Evolutionary conservation across 371 early-diverging fungal species (phyloP).

Genomic region (Funneliformis caledonium): DNA sequence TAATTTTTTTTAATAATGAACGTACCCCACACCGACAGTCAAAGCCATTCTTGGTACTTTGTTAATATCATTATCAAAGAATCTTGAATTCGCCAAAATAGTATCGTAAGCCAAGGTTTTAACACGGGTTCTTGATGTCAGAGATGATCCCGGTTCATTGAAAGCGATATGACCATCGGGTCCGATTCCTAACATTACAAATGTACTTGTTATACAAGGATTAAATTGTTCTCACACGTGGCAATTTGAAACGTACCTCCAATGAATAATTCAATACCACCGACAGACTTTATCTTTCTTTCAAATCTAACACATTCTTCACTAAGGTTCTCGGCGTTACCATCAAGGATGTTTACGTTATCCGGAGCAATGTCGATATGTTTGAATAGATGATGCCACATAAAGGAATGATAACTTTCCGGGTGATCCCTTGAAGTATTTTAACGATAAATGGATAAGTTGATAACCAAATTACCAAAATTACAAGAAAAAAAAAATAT

Average conservation of each 20-base stretch:
- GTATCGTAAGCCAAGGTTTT: constrained; percentile 92
- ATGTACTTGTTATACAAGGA: neutral
- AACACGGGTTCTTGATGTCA: constrained; percentile 83
- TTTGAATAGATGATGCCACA: constrained; percentile 85
- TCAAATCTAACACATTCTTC: constrained; percentile 81
- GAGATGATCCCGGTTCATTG: constrained; percentile 90
- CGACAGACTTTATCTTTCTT: constrained; percentile 73
- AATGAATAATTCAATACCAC: constrained; percentile 85
- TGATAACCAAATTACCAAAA: too few relatives aligned
- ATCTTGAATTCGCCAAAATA: constrained; percentile 86
- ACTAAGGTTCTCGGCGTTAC: constrained; percentile 82
- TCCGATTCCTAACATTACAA: constrained; percentile 62
- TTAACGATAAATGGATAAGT: too few relatives aligned
- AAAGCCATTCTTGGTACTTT: constrained; percentile 89
- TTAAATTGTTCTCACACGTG: neutral
- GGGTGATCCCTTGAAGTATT: constrained; percentile 63
- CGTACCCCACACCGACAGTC: constrained; percentile 87
- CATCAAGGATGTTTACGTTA: constrained; percentile 84
- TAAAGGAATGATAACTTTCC: constrained; percentile 87
- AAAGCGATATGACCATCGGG: constrained; percentile 93
- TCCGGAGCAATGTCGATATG: constrained; percentile 79
- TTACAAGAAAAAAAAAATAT: constrained; percentile 2
- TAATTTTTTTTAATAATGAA: neutral
- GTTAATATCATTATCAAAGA: constrained; percentile 85
- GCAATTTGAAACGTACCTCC: constrained; percentile 53